Evolutionary conservation across 768 basidiomycete genomes (phyloP), one percentile per base, ranked within the genome.

Genomic region (Leccinum boreale): DNA sequence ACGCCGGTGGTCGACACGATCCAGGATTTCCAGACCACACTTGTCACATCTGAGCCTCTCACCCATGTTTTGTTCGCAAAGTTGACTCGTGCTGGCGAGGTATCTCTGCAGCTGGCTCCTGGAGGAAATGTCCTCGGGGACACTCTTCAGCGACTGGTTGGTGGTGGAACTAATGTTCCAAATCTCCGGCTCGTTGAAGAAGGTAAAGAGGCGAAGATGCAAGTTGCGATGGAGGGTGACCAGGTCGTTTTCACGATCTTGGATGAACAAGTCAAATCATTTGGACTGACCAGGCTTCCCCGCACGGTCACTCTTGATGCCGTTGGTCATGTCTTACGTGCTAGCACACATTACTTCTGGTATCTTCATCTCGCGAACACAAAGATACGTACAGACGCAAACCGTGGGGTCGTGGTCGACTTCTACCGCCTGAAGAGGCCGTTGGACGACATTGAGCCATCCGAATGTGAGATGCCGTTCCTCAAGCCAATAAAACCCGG

Each of bases 11-110:
- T 54, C 11, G 35, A 58, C 11, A 6, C 9, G n/a, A 52, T 66
- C 15, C 47, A 52, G 14, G 53, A 67, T 23, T 67, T 67, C 46
- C 24, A 56, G 46, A 67, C 62, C 14, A 56, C 31, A 3, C 1
- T 58, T 6, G 31, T 50, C 4, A 31, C 15, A 17, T 3, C 28
- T 5, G 28, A 10, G 3, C 21, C 44, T n/a, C 17, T 51, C 28
- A 10, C 15, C 3, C 11, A 51, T 11, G 51, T 21, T 33, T 49
- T 29, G 5, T 55, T 55, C 23, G 60, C 53, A 48, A 55, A 36
- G 46, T 24, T 61, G 33, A 50, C 29, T n/a, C 17, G 48, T 11
- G n/a, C 3, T 6, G n/a, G 48, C 8, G 17, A 50, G 19, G 29
- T 52, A 23, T 33, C 45, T 21, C 28, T 61, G 24, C 36, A 50